phyloP scores from a whole-genome alignment of 164 flowering plant species.

The Berberis vulgaris region DNA sequence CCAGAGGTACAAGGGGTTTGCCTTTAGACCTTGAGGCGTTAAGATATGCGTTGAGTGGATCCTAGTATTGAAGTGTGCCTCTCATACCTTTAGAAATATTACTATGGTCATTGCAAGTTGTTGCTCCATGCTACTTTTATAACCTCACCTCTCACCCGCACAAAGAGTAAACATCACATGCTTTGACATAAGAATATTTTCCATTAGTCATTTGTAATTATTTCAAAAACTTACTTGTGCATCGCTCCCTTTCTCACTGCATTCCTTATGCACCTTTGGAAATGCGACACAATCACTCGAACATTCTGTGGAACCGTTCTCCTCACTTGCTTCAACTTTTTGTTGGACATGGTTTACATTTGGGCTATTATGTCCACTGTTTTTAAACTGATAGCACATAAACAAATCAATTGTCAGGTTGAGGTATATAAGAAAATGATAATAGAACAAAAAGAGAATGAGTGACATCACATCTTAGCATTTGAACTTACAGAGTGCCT shows the following conservation, averaged over 20 bases:
- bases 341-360: slow-evolving; percentile 34
- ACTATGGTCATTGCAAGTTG: too few species aligned
- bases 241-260: slow-evolving; percentile 70
- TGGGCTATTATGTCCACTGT: slow-evolving; percentile 14
- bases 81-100: too few species aligned
- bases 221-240: slow-evolving; percentile 49
- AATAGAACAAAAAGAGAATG: not conserved
- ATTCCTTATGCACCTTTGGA: slow-evolving; percentile 30
- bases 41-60: too few species aligned
- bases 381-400: slow-evolving; percentile 20
- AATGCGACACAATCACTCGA: slow-evolving; percentile 37
- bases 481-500: slow-evolving; percentile 55
- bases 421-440: not conserved
- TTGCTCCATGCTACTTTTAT: too few species aligned
- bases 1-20: too few species aligned
- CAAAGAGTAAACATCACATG: too few species aligned
- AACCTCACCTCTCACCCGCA: too few species aligned
- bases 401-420: not conserved
- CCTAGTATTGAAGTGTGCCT: too few species aligned
- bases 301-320: slow-evolving; percentile 45
- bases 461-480: not conserved
- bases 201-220: too few species aligned
- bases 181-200: too few species aligned
- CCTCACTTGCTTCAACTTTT: slow-evolving; percentile 41
- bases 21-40: too few species aligned